Percentiles rank a stretch among this genome's conserved stretches.
phyloP scores from a whole-genome alignment of 805 yeast genomes.

The Kazachstania kunashirensis region DNA sequence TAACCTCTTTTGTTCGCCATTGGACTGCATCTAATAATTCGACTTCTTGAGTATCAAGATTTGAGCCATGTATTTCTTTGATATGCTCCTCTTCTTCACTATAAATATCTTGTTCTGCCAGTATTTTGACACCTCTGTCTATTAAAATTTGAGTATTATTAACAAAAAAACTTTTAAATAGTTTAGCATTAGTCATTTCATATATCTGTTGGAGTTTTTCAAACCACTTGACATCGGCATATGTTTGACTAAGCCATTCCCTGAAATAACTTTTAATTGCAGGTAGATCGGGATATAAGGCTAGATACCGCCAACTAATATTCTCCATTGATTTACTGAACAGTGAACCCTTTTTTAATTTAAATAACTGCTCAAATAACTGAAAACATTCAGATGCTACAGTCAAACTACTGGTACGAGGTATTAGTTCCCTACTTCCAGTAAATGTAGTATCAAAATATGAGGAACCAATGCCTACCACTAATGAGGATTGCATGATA shows the following conservation, averaged over 20 bases:
- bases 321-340: conserved; percentile 40
- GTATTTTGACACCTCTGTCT: conserved; percentile 26
- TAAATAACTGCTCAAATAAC: conserved; percentile 50
- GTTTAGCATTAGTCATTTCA: conserved; percentile 35
- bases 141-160: conserved; percentile 36
- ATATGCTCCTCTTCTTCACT: conserved; percentile 42
- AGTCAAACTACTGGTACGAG: conserved; percentile 35
- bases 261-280: conserved; percentile 38
- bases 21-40: conserved; percentile 24
- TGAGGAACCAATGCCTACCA: conserved; percentile 15
- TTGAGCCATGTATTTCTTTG: conserved; percentile 17
- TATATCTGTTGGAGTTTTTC: conserved; percentile 42
- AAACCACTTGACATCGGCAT: conserved; percentile 45
- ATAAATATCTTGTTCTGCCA: conserved; percentile 29
- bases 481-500: conserved; percentile 10
- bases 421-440: conserved; percentile 35
- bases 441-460: conserved; percentile 19
- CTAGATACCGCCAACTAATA: conserved; percentile 52
- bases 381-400: conserved; percentile 39
- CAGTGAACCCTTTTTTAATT: conserved; percentile 40
- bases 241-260: conserved; percentile 52
- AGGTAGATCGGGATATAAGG: conserved; percentile 35
- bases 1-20: conserved; percentile 36
- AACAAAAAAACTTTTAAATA: conserved; percentile 34
- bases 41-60: neutral